phyloP scores from a whole-genome alignment of 2,329 filamentous ascomycete genomes.

The Cordyceps farinosa region DNA sequence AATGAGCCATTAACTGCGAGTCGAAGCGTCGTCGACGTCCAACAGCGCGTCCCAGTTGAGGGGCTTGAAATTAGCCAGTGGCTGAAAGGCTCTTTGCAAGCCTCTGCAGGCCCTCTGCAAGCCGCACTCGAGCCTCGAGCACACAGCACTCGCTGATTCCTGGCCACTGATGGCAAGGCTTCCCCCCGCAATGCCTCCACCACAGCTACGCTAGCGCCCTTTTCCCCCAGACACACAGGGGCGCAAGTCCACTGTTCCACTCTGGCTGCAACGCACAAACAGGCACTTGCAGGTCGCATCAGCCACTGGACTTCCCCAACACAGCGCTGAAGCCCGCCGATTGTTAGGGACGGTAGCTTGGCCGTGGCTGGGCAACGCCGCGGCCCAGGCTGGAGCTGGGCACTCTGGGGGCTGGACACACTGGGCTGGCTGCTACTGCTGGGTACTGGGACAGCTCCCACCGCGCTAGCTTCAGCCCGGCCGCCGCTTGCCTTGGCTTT shows the following conservation, averaged over 20 bases:
- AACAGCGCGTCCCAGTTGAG: background rate
- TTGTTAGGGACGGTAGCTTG: background rate
- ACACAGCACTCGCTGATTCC: background rate
- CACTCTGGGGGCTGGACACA: too few species aligned
- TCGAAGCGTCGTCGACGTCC: background rate
- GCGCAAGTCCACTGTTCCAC: constrained; percentile 7
- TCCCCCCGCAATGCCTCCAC: constrained; percentile 12
- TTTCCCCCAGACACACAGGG: constrained; percentile 13
- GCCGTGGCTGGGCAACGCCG: constrained; percentile 14
- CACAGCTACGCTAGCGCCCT: constrained; percentile 10
- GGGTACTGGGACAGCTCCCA: background rate
- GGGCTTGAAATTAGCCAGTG: background rate
- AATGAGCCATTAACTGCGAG: too few species aligned
- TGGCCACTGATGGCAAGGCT: background rate
- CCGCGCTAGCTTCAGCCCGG: constrained; percentile 8
- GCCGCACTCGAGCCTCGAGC: background rate
- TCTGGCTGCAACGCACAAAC: background rate
- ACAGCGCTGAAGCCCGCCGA: constrained; percentile 3
- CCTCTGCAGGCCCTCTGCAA: background rate
- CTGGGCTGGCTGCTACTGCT: too few species aligned
- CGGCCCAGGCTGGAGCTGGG: background rate
- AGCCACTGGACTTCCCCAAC: constrained; percentile 3
- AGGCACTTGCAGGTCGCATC: constrained; percentile 4
- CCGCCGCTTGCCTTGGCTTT: constrained; percentile 1
- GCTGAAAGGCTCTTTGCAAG: background rate